Conservation (phyloP, 148 eudicot species). For the Silene latifolia region DNA sequence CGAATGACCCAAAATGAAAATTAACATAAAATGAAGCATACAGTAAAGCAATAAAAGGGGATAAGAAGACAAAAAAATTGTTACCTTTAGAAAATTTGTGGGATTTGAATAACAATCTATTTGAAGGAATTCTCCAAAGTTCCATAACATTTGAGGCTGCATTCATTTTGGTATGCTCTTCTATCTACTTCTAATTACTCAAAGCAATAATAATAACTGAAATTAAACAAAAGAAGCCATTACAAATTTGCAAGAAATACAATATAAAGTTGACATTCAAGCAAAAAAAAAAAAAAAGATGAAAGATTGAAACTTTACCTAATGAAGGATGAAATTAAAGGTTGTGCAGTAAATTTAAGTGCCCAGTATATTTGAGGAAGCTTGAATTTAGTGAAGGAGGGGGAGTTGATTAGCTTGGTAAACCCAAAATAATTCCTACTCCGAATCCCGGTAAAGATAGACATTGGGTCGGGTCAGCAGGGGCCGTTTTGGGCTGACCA, state of each 20-base stretch:
- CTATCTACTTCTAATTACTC: neutral
- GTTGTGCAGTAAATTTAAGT: neutral
- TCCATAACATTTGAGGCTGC: conserved; percentile 39
- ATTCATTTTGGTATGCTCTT: conserved; percentile 21
- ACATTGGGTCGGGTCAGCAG: too few relatives aligned
- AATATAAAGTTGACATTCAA: neutral
- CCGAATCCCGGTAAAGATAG: too few relatives aligned
- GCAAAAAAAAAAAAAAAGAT: neutral
- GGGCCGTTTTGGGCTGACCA: too few relatives aligned
- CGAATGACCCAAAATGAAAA: too few relatives aligned
- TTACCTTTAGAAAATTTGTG: conserved; percentile 44
- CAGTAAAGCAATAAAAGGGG: neutral
- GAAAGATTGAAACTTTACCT: conserved; percentile 12
- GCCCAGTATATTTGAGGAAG: too few relatives aligned
- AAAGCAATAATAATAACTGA: neutral
- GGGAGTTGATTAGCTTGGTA: too few relatives aligned
- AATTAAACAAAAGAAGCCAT: neutral
- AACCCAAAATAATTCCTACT: too few relatives aligned
- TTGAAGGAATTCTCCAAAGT: conserved; percentile 56
- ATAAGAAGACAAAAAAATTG: neutral
- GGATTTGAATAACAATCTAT: conserved; percentile 36
- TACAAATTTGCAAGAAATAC: neutral
- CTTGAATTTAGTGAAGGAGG: too few relatives aligned
- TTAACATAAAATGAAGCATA: too few relatives aligned
- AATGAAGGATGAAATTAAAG: neutral